A percentile compares a stretch with the other conserved stretches of the same genome.
These are phyloP conservation scores for Scytalidium lignicola DNA, from an alignment of 2,329 filamentous ascomycete genomes.

Conservation along the genomic window DNA sequence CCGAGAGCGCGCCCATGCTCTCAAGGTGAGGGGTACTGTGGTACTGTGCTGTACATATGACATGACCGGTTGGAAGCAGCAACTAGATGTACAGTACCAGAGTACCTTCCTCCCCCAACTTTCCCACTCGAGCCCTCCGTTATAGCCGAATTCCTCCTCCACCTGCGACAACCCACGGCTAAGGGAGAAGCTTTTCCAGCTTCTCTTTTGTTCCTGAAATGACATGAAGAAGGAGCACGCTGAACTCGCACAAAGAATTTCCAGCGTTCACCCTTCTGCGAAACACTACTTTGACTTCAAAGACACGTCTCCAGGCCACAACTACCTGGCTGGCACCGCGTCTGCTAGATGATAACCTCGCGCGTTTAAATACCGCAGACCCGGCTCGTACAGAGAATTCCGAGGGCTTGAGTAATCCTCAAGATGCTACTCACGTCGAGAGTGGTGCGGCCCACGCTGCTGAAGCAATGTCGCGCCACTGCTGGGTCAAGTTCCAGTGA, in stretches of 20 bases:
- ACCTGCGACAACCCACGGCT: not conserved
- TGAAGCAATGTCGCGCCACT: not conserved
- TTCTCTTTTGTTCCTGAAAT: not conserved
- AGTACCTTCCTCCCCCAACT: not conserved
- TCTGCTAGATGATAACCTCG: not conserved
- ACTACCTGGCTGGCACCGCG: not conserved
- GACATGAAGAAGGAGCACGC: not conserved
- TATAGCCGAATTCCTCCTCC: not conserved
- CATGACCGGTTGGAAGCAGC: not conserved
- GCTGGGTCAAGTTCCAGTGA: not conserved
- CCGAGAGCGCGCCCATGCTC: not conserved
- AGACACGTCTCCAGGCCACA: not conserved
- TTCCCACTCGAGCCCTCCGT: not conserved
- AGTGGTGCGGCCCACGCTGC: not conserved
- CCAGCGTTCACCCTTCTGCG: not conserved
- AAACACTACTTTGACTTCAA: not conserved
- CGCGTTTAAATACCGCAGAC: not conserved
- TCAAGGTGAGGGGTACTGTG: not conserved
- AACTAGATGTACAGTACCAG: not conserved
- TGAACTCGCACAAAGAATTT: conserved; percentile 1
- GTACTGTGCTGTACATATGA: too few relatives aligned
- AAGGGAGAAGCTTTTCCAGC: not conserved
- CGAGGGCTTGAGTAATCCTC: not conserved
- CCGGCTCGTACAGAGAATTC: not conserved
- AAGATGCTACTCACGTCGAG: not conserved